Evolutionary conservation across 2,329 filamentous ascomycete species (phyloP).

Genomic region (Neoascochyta sp.): DNA sequence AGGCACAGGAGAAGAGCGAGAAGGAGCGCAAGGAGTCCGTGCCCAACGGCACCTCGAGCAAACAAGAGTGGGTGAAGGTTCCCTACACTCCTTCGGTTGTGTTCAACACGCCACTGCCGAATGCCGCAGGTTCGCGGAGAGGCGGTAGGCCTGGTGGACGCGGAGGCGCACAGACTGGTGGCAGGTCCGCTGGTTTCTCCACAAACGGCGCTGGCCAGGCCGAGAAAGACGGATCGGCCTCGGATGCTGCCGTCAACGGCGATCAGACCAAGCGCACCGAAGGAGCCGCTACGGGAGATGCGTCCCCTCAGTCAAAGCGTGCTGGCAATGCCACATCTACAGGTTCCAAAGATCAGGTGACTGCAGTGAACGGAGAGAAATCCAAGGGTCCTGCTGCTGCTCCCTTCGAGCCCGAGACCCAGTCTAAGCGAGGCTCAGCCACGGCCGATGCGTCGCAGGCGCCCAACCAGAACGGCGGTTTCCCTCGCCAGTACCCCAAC

Average conservation of each 20-base stretch:
- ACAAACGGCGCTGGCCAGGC: conserved; percentile 37
- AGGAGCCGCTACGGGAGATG: conserved; percentile 21
- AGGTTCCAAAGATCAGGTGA: conserved; percentile 25
- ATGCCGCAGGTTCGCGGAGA: conserved; percentile 35
- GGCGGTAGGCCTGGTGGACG: conserved; percentile 52
- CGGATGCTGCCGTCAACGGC: conserved; percentile 21
- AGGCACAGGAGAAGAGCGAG: conserved; percentile 62
- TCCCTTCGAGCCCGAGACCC: conserved; percentile 22
- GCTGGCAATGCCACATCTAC: conserved; percentile 32
- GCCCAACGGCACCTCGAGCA: conserved; percentile 48
- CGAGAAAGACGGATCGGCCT: conserved; percentile 36
- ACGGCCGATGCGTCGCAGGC: conserved; percentile 15
- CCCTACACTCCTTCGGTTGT: conserved; percentile 79
- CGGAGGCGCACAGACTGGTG: conserved; percentile 54
- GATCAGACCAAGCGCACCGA: conserved; percentile 36
- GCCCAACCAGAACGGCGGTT: conserved; percentile 22
- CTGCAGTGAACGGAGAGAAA: conserved; percentile 23
- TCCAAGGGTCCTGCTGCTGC: conserved; percentile 16
- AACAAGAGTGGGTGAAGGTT: conserved; percentile 82
- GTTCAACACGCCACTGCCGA: conserved; percentile 79
- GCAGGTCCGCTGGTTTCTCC: conserved; percentile 43
- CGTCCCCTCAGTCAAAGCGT: conserved; percentile 36
- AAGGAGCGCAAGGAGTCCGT: conserved; percentile 60
- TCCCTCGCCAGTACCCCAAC: conserved; percentile 30
- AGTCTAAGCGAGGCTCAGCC: conserved; percentile 17